Evolutionary conservation across 345 rosid genomes (phyloP), one percentile per base, ranked within the genome.

Genomic region (Gossypium herbaceum): DNA sequence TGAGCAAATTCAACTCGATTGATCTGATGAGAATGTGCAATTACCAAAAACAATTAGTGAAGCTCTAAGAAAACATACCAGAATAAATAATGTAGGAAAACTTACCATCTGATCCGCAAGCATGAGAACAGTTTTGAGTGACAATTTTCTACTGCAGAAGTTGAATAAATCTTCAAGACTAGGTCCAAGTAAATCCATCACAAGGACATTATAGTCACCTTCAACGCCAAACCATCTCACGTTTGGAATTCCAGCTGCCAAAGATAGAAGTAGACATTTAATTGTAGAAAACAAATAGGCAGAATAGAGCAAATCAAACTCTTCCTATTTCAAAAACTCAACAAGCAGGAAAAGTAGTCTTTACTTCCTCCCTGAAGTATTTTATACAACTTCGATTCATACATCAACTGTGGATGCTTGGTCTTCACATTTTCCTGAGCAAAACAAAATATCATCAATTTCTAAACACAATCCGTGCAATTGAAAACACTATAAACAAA

Each of bases 361-460:
- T 85, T 85, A 94, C 98, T 92, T 90, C 98, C 98, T 84, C 98
- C 98, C 74, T 94, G 97, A 41, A 94, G 86, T 48, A 92, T 88
- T 79, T 89, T 90, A 56, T 92, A 94, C 77, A 94, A 80, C 74
- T 91, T 94, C 2, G 98, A 92, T 83, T 94, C 98, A 80, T 92
- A 91, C 52, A 91, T 80, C 86, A 94, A 88, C 77, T 94, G 98
- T 34, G 97, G 98, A 86, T 92, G 98, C 83, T 89, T 92, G 62
- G 99, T 91, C 86, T 95, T 95, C 78, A 87, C 86, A 82, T 81
- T 91, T 86, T 96, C 99, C 99, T 93, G 88, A 52, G 71, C 44
- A 76, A 39, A 43, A 76, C 10, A 54, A 39, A 79, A 68, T 72
- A 1, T 19, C 52, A 45, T 51, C 39, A 71, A 29, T 57, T 7